These are phyloP conservation scores for Apiospora sp. DNA, from an alignment of 2,329 filamentous ascomycete species.

Conservation along the genomic window DNA sequence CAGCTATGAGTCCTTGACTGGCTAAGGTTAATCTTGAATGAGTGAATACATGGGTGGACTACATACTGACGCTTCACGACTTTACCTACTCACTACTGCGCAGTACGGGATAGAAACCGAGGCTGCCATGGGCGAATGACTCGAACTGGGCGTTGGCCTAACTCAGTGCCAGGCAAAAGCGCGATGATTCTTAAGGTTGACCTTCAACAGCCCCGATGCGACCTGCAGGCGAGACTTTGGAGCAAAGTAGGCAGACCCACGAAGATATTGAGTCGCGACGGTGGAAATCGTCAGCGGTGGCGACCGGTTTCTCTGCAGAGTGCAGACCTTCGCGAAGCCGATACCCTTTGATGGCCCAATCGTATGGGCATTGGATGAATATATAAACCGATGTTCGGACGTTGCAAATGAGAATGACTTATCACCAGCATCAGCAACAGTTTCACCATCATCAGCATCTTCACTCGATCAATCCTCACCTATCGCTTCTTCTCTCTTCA, in stretches of 20 bases:
- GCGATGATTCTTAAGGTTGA: background rate
- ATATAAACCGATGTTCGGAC: background rate
- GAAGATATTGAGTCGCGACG: background rate
- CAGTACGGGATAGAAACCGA: too few relatives aligned
- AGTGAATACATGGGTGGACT: background rate
- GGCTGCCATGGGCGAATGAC: background rate
- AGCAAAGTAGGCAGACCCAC: background rate
- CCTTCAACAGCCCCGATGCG: background rate
- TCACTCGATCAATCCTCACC: background rate
- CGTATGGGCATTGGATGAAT: background rate
- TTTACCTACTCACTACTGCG: background rate
- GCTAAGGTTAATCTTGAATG: background rate
- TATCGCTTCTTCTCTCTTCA: background rate
- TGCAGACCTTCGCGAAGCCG: background rate
- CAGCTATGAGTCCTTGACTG: background rate
- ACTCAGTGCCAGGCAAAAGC: background rate
- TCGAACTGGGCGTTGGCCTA: background rate
- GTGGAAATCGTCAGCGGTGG: background rate
- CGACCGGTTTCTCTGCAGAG: background rate
- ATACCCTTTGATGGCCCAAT: background rate
- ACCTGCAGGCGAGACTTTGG: background rate
- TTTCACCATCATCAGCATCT: background rate
- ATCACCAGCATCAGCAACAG: slow-evolving; percentile 9
- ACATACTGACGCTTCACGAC: background rate
- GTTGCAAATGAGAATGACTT: background rate